A percentile compares a stretch with the other conserved stretches of the same genome.
Conservation (phyloP, 495 filamentous ascomycete species). For the Neurospora sp. region DNA sequence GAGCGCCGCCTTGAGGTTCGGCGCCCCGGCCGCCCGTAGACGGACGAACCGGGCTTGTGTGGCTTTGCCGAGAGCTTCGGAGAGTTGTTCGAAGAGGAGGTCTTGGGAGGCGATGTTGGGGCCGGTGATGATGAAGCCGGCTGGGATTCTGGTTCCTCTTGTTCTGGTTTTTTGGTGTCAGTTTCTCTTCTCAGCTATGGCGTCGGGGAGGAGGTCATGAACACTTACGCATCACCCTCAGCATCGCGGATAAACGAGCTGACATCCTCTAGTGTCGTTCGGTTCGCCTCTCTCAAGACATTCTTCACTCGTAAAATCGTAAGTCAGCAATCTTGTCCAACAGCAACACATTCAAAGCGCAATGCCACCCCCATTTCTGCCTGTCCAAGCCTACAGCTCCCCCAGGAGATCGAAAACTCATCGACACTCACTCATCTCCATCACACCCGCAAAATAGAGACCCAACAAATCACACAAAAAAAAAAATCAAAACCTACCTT, state of each 20-base stretch:
- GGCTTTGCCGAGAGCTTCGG: constrained; percentile 37
- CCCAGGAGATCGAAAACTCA: neutral
- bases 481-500: constrained; percentile 39
- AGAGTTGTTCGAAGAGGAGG: constrained; percentile 60
- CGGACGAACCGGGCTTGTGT: constrained; percentile 50
- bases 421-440: neutral
- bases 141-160: constrained; percentile 45
- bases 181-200: neutral
- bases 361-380: neutral
- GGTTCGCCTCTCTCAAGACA: constrained; percentile 55
- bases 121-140: constrained; percentile 72
- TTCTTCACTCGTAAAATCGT: constrained; percentile 5
- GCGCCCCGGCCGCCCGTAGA: constrained; percentile 65
- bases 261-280: constrained; percentile 51
- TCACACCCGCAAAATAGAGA: neutral
- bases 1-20: constrained; percentile 72
- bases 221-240: constrained; percentile 24
- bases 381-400: neutral
- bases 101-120: constrained; percentile 77
- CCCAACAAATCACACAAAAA: neutral
- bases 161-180: neutral
- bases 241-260: constrained; percentile 50
- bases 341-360: neutral
- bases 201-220: constrained; percentile 12
- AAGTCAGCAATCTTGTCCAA: constrained; percentile 19